phyloP scores from a whole-genome alignment of 768 basidiomycete genomes.

The Phaeolepiota aurea region DNA sequence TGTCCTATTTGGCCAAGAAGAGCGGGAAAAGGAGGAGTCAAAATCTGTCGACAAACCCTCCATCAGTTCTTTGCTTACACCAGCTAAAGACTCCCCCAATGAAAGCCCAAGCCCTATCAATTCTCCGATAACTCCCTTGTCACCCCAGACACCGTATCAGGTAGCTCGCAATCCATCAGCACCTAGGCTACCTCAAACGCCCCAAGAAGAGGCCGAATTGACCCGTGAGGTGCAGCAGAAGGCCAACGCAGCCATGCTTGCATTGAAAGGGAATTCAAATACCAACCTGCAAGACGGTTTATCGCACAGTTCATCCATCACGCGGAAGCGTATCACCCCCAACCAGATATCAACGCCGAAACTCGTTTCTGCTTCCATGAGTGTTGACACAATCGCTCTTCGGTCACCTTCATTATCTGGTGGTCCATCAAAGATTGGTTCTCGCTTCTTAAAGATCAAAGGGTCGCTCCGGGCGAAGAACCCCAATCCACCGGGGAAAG shows the following conservation, averaged over 20 bases:
- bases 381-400: constrained; percentile 59
- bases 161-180: constrained; percentile 33
- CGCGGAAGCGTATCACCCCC: constrained; percentile 52
- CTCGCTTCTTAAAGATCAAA: constrained; percentile 65
- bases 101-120: constrained; percentile 11
- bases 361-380: constrained; percentile 59
- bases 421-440: constrained; percentile 53
- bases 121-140: constrained; percentile 15
- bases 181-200: constrained; percentile 31
- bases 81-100: constrained; percentile 1
- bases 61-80: neutral
- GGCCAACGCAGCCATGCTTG: constrained; percentile 57
- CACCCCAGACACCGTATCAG: constrained; percentile 22
- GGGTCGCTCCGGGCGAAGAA: constrained; percentile 55
- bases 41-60: constrained; percentile 9
- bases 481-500: constrained; percentile 33
- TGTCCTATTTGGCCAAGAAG: constrained; percentile 57
- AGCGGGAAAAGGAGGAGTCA: constrained; percentile 18
- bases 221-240: constrained; percentile 60
- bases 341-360: constrained; percentile 61
- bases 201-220: constrained; percentile 47
- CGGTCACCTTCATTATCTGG: constrained; percentile 42
- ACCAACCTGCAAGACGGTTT: constrained; percentile 31
- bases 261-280: constrained; percentile 41
- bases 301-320: constrained; percentile 27